Conservation (phyloP, 352 stramenopile genomes). For the Globisporangium barbulae region DNA sequence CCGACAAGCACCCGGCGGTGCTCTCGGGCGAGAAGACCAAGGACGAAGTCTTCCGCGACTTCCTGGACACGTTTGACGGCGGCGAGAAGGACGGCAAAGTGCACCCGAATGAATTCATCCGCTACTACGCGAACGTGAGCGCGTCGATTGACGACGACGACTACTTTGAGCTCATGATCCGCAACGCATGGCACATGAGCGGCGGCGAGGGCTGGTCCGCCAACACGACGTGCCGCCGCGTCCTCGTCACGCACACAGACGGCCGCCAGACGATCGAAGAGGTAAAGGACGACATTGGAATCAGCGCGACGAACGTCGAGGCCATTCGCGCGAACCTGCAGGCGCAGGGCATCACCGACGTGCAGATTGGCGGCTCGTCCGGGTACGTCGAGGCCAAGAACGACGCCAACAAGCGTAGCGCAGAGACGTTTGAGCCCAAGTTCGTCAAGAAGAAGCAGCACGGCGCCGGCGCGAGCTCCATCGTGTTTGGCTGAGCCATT, state of each 20-base stretch:
- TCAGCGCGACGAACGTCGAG: constrained; percentile 25
- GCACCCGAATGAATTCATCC: constrained; percentile 31
- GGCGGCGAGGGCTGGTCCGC: constrained; percentile 53
- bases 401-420: constrained; percentile 9
- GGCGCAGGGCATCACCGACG: constrained; percentile 29
- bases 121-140: constrained; percentile 81
- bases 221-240: constrained; percentile 67
- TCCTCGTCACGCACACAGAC: constrained; percentile 55
- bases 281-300: constrained; percentile 42
- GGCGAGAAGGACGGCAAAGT: constrained; percentile 34
- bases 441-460: constrained; percentile 78
- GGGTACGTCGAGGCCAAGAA: constrained; percentile 26
- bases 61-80: constrained; percentile 36
- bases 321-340: constrained; percentile 42
- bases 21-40: constrained; percentile 30
- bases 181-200: constrained; percentile 79
- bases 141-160: constrained; percentile 73
- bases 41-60: constrained; percentile 33
- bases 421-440: constrained; percentile 45
- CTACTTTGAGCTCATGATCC: constrained; percentile 86
- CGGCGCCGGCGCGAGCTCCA: constrained; percentile 70
- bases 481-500: constrained; percentile 69
- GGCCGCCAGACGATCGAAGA: constrained; percentile 46
- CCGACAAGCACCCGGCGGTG: constrained; percentile 52
- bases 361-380: constrained; percentile 12